phyloP scores from a whole-genome alignment of 2,329 filamentous ascomycete genomes.

The Fusarium foetens region DNA sequence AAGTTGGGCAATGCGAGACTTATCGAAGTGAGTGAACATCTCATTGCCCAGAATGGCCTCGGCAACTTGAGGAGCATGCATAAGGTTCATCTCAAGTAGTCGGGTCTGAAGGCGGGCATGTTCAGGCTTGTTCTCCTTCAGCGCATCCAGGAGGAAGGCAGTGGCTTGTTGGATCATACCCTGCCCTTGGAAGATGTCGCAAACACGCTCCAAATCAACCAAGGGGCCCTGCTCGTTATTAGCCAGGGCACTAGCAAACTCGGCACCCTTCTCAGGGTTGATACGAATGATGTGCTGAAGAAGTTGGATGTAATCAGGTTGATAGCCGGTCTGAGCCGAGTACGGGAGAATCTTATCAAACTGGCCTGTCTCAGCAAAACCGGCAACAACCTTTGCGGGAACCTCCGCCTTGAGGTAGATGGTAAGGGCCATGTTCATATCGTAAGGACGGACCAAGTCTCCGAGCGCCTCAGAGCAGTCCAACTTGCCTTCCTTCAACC shows the following conservation, averaged over 20 bases:
- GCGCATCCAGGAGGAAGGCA: constrained; percentile 94
- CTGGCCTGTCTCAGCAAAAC: constrained; percentile 93
- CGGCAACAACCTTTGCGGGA: constrained; percentile 92
- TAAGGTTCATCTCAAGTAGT: constrained; percentile 95
- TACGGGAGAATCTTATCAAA: constrained; percentile 98
- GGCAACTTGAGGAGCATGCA: constrained; percentile 96
- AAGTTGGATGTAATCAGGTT: constrained; percentile 93
- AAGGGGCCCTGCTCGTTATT: constrained; percentile 88
- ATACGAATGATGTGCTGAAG: constrained; percentile 92
- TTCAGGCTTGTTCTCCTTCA: constrained; percentile 94
- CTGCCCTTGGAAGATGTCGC: constrained; percentile 98
- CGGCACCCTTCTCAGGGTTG: constrained; percentile 91
- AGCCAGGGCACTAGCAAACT: constrained; percentile 92
- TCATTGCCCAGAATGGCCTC: constrained; percentile 98
- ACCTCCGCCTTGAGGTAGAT: constrained; percentile 94
- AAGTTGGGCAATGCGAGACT: constrained; percentile 84
- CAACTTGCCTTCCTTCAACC: constrained; percentile 95
- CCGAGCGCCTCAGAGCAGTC: constrained; percentile 96
- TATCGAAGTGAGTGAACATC: constrained; percentile 98
- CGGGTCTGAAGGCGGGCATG: constrained; percentile 94
- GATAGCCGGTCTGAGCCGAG: constrained; percentile 83
- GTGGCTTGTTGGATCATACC: constrained; percentile 98
- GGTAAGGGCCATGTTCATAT: constrained; percentile 84
- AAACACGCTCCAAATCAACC: constrained; percentile 92
- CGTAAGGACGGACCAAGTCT: constrained; percentile 90